Base-by-base conservation (phyloP, 495 filamentous ascomycete genomes). In the Xylaria telfairii region DNA sequence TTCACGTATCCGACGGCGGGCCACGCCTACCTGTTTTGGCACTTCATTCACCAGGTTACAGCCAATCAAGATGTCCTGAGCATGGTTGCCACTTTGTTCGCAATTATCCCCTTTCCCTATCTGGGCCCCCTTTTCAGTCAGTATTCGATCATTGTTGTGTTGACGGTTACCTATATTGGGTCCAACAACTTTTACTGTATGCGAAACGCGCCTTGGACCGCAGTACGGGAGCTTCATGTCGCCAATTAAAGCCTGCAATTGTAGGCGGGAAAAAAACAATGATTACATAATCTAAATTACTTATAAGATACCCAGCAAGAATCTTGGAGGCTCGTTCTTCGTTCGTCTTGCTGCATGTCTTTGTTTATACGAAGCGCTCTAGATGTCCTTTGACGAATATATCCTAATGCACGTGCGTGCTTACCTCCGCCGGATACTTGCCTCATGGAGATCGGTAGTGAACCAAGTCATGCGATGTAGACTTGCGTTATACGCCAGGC, bases 11-110 rank as follows among this genome's bases (percentile, higher is more conserved):
- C n/a, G n/a, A 62, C 8, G 21, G 39, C 39, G 59, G 41, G 41
- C 30, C 41, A 26, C 37, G 30, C 26, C 26, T 49, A 51, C 51
- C 65, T 21, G 13, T 57, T 67, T 56, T 42, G 51, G 65, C 39
- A 57, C 24, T 46, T 67, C 13, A 21, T 67, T 44, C 21, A 67
- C 13, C 24, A 4, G 0, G 57, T 32, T 34, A 26, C 65, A 19
- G 44, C 32, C 49, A 67, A 30, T 44, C 21, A 42, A 26, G n/a
- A n/a, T n/a, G 19, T 19, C 15, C 1, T 41, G 21, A 15, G 21
- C 17, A 37, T 54, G 7, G 21, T 66, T 13, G 63, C 19, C 13
- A 46, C 30, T 53, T 66, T 34, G 42, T 30, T 17, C 9, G 42
- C 19, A 7, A 53, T 66, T 41, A 39, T 66, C 46, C 26, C 34